Evolutionary conservation across 2,329 filamentous ascomycete species (phyloP).

Genomic region (Hypocrella siamensis): DNA sequence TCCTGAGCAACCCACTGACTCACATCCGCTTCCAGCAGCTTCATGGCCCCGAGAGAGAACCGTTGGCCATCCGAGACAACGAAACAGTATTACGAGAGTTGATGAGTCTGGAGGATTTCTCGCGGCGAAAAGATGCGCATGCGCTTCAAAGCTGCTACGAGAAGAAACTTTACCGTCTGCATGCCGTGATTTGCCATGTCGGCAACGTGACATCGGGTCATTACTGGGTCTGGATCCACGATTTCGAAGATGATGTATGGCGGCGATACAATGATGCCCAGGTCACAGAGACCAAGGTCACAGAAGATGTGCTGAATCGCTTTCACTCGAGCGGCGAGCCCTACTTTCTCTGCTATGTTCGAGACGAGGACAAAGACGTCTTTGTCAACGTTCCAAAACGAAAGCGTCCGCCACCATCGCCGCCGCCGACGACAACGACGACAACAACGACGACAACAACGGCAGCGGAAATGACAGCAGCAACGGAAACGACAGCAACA

Average conservation of each 20-base stretch:
- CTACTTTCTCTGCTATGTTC: slow-evolving; percentile 73
- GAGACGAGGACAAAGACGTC: slow-evolving; percentile 44
- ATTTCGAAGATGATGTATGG: slow-evolving; percentile 72
- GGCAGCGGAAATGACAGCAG: not conserved
- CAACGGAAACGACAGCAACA: not conserved
- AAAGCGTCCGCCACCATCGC: slow-evolving; percentile 1
- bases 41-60: slow-evolving; percentile 1
- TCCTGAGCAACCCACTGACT: no score
- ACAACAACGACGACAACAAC: slow-evolving; percentile 3
- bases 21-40: no score
- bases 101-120: slow-evolving; percentile 27
- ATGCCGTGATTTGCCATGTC: slow-evolving; percentile 86
- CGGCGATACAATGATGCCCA: slow-evolving; percentile 85
- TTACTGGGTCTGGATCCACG: slow-evolving; percentile 94
- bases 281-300: slow-evolving; percentile 53
- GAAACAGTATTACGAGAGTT: slow-evolving; percentile 24
- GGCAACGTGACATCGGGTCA: slow-evolving; percentile 63
- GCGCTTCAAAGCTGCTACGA: slow-evolving; percentile 32
- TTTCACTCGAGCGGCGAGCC: slow-evolving; percentile 58
- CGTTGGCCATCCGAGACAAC: slow-evolving; percentile 8
- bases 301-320: slow-evolving; percentile 51
- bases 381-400: slow-evolving; percentile 31
- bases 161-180: slow-evolving; percentile 61
- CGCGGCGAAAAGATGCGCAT: slow-evolving; percentile 11
- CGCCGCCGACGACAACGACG: slow-evolving; percentile 4